Conservation (phyloP, 495 filamentous ascomycete genomes). For the Entonaema liquescens region DNA sequence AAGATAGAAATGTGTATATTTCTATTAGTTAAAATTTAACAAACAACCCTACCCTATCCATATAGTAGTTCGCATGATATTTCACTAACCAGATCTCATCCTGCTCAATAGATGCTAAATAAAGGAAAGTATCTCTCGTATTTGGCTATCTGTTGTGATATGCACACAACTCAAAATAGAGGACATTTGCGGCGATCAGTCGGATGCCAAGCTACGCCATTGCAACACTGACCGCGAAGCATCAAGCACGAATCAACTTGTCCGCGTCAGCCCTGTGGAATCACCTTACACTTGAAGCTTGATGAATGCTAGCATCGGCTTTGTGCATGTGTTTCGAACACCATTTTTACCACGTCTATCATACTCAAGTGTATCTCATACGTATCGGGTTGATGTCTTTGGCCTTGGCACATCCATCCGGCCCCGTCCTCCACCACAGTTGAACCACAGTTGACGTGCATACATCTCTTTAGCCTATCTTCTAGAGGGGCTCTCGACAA, state of each 20-base stretch:
- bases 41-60: background rate
- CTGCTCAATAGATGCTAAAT: background rate
- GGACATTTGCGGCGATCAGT: conserved; percentile 22
- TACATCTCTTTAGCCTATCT: background rate
- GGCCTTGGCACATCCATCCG: background rate
- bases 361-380: background rate
- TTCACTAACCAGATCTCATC: background rate
- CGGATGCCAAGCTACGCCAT: conserved; percentile 32
- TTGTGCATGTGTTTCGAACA: conserved; percentile 7
- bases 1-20: background rate
- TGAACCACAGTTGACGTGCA: background rate
- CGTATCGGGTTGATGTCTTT: background rate
- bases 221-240: conserved; percentile 20
- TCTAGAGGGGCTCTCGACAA: background rate
- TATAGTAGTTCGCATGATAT: background rate
- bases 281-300: conserved; percentile 8
- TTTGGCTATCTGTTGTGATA: conserved; percentile 6
- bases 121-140: conserved; percentile 16
- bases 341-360: background rate
- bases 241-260: conserved; percentile 12
- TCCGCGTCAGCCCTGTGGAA: conserved; percentile 35
- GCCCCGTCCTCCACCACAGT: background rate
- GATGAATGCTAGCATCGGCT: conserved; percentile 6
- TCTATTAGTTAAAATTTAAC: background rate
- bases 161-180: conserved; percentile 30